Base-by-base conservation (phyloP, 306 rosid genomes). In the Macrotyloma uniflorum region DNA sequence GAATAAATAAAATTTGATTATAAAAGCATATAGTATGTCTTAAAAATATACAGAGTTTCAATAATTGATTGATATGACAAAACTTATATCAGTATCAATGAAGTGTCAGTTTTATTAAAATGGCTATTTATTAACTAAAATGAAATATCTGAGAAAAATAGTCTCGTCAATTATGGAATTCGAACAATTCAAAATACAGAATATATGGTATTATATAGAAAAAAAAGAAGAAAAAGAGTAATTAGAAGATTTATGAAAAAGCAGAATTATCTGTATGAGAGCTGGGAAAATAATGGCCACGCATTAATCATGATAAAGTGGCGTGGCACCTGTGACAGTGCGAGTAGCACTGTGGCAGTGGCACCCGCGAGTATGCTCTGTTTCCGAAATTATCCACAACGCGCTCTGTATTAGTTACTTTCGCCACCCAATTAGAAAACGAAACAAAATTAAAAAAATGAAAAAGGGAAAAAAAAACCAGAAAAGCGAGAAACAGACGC, bases 361-460 rank as follows among this genome's bases (percentile, higher is more conserved):
- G 45, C 55, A 16, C 7, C 57, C 26, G 85, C 85, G 82, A 64
- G 82, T 78, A 26, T 42, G 55, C 40, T 20, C 2, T 30, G 26
- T 35, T 40, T 32, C 67, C 15, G 9, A 35, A 69, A 70, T 81
- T 81, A 84, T 84, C 84, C 88, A 61, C 72, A 73, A 63, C 18
- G 80, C 6, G 42, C 81, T 77, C 58, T 42, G 32, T 24, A 24
- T 33, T 35, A 40, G 58, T 81, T 84, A 57, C 58, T 38, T 38
- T 10, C 45, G 49, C 82, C 76, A 76, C 74, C 79, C 83, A 81
- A 83, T 74, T 57, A 49, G 8, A 58, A 66, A 63, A 28, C 3
- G 24, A 7, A 71, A 20, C 45, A 4, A 53, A 50, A 65, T 12
- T 47, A 67, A 36, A 18, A 8, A 23, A 6, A 16, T 8, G 1